These are phyloP conservation scores for Orbilia ellipsospora DNA, from an alignment of 2,329 filamentous ascomycete genomes.

Conservation along the genomic window DNA sequence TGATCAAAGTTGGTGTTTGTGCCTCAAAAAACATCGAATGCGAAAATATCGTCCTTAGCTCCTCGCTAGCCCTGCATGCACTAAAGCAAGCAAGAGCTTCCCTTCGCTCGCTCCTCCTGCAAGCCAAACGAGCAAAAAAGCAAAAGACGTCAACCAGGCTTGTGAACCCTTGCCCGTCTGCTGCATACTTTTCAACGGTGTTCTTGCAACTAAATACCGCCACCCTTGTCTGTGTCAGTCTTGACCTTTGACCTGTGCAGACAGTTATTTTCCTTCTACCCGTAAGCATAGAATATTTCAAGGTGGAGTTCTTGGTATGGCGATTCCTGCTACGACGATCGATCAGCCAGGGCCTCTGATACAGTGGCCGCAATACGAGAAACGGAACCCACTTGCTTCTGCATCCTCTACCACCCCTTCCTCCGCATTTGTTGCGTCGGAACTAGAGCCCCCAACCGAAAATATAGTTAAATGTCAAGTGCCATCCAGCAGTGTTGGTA, in stretches of 20 bases:
- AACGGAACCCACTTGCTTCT: slow-evolving; percentile 25
- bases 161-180: slow-evolving; percentile 34
- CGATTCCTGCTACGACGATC: slow-evolving; percentile 43
- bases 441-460: slow-evolving; percentile 19
- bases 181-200: slow-evolving; percentile 36
- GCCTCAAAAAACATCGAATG: not conserved
- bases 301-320: slow-evolving; percentile 51
- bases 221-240: not conserved
- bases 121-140: slow-evolving; percentile 43
- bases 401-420: slow-evolving; percentile 9
- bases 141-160: slow-evolving; percentile 12
- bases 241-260: slow-evolving; percentile 39
- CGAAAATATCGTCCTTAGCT: slow-evolving; percentile 5
- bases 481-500: slow-evolving; percentile 7
- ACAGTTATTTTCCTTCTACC: slow-evolving; percentile 42
- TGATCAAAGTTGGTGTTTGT: slow-evolving; percentile 12
- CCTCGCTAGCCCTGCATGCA: slow-evolving; percentile 16
- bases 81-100: slow-evolving; percentile 9
- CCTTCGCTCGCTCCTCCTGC: not conserved
- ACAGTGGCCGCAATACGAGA: slow-evolving; percentile 44
- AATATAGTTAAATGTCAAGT: slow-evolving; percentile 15
- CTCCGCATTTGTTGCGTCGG: slow-evolving; percentile 18
- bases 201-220: slow-evolving; percentile 24
- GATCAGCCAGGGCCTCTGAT: slow-evolving; percentile 46
- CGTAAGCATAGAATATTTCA: slow-evolving; percentile 37